These are phyloP conservation scores for Rubus idaeus DNA, from an alignment of 306 rosid genomes.

Conservation along the genomic window DNA sequence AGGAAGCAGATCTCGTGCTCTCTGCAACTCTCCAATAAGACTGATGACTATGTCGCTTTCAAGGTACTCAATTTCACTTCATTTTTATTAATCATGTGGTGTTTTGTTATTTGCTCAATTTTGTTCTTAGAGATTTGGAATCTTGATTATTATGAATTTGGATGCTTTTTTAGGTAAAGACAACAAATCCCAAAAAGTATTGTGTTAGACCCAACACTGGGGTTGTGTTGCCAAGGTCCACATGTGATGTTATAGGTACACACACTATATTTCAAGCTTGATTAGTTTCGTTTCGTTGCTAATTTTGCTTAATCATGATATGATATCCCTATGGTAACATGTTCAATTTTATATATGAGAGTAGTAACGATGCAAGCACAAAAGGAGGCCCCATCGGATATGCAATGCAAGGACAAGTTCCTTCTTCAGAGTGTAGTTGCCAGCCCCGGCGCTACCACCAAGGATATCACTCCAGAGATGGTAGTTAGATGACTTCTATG, in stretches of 20 bases:
- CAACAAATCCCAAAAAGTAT: slow-evolving; percentile 91
- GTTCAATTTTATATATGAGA: slow-evolving; percentile 3
- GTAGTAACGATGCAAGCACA: slow-evolving; percentile 95
- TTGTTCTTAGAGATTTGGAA: slow-evolving; percentile 21
- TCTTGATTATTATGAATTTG: slow-evolving; percentile 38
- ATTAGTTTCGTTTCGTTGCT: background rate
- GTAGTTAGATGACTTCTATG: slow-evolving; percentile 31
- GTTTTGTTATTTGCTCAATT: background rate
- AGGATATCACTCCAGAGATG: slow-evolving; percentile 73
- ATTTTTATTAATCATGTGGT: background rate
- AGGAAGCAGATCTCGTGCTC: slow-evolving; percentile 96
- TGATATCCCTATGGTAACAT: background rate
- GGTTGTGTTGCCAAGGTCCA: slow-evolving; percentile 77
- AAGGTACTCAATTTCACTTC: slow-evolving; percentile 50
- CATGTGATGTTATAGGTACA: slow-evolving; percentile 75
- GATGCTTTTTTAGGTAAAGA: slow-evolving; percentile 62
- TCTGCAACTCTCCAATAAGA: slow-evolving; percentile 66
- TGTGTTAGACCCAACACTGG: slow-evolving; percentile 98
- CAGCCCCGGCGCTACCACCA: slow-evolving; percentile 49
- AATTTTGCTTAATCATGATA: background rate
- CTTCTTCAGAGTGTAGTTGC: slow-evolving; percentile 77
- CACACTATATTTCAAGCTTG: slow-evolving; percentile 14
- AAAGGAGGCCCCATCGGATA: slow-evolving; percentile 70
- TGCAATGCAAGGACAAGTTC: slow-evolving; percentile 96
- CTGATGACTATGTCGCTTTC: slow-evolving; percentile 70